A percentile compares a stretch with the other conserved stretches of the same genome.
These are phyloP conservation scores for Tritrichomonas foetus DNA, from an alignment of 208 protist genomes.

Conservation along the genomic window DNA sequence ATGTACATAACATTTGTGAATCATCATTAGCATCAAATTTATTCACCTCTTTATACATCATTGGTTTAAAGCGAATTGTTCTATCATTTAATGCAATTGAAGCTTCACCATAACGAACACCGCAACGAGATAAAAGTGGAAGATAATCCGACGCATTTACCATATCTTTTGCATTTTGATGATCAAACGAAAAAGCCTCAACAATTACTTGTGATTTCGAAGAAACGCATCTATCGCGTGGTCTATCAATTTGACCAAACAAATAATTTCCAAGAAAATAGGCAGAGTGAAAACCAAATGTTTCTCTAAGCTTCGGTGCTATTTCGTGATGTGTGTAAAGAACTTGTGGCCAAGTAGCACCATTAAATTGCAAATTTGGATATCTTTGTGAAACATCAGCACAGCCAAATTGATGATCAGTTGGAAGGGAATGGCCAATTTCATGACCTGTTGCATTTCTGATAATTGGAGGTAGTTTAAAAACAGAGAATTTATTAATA, in stretches of 20 bases:
- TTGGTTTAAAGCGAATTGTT: too few species aligned
- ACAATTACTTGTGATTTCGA: neutral
- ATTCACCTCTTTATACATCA: neutral
- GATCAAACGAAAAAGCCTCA: neutral
- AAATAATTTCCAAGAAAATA: neutral
- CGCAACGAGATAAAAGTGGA: neutral
- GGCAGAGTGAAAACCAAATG: neutral
- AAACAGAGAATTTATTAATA: neutral
- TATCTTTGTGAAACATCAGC: neutral
- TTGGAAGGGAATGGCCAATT: neutral
- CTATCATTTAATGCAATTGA: neutral
- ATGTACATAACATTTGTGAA: neutral
- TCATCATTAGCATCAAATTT: neutral
- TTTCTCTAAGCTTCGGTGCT: neutral
- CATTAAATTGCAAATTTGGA: neutral
- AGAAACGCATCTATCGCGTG: neutral
- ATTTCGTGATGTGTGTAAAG: neutral
- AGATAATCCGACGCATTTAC: neutral
- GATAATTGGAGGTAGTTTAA: neutral
- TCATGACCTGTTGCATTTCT: neutral
- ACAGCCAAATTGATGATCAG: slow-evolving; percentile 20
- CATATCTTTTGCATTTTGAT: neutral
- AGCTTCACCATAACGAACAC: neutral
- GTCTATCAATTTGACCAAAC: neutral
- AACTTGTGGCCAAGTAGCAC: neutral